These are phyloP conservation scores for Lactarius pseudohatsudake DNA, from an alignment of 768 basidiomycete genomes.

Conservation along the genomic window DNA sequence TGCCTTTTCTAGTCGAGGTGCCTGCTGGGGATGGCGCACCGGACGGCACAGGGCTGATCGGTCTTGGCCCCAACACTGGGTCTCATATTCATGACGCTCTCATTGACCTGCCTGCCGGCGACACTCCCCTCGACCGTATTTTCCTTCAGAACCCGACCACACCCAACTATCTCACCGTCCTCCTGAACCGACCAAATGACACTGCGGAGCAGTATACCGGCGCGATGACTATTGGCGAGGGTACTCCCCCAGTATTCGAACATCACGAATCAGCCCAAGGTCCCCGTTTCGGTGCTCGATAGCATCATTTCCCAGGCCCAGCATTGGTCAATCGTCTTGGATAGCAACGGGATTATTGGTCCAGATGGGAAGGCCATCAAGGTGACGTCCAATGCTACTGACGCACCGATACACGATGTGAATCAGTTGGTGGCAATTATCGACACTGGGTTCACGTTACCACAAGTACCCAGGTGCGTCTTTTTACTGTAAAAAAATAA, in stretches of 20 bases:
- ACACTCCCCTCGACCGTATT: slow-evolving; percentile 62
- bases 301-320: slow-evolving; percentile 50
- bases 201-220: slow-evolving; percentile 52
- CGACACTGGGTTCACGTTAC: slow-evolving; percentile 69
- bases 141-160: slow-evolving; percentile 56
- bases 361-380: slow-evolving; percentile 58
- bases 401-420: slow-evolving; percentile 62
- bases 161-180: slow-evolving; percentile 61
- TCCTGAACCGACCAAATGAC: slow-evolving; percentile 60
- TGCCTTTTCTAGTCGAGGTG: slow-evolving; percentile 41
- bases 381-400: slow-evolving; percentile 44
- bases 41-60: slow-evolving; percentile 44
- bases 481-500: not conserved
- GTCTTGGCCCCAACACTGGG: slow-evolving; percentile 59
- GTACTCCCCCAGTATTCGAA: slow-evolving; percentile 48
- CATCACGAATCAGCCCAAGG: slow-evolving; percentile 50
- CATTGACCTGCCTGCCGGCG: slow-evolving; percentile 40
- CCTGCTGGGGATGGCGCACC: slow-evolving; percentile 33
- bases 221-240: slow-evolving; percentile 61
- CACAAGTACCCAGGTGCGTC: slow-evolving; percentile 53
- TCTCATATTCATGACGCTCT: slow-evolving; percentile 45
- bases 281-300: slow-evolving; percentile 44
- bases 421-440: slow-evolving; percentile 60
- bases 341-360: slow-evolving; percentile 58
- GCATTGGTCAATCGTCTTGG: slow-evolving; percentile 65